Conservation (phyloP, 2,329 filamentous ascomycete species). For the Cladosporium sp. region DNA sequence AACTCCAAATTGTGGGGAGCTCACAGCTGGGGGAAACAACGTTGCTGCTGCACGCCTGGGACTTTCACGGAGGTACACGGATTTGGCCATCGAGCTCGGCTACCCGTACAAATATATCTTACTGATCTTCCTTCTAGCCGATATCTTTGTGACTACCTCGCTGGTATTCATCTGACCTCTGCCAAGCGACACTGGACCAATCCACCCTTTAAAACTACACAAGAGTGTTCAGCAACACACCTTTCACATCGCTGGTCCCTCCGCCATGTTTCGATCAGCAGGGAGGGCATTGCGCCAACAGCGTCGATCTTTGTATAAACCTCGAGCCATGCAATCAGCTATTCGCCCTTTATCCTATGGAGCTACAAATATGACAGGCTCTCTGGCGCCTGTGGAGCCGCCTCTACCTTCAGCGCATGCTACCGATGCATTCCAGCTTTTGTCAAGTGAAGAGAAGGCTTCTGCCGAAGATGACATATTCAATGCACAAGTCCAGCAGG, state of each 20-base stretch:
- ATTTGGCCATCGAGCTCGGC: background rate
- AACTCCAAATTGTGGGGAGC: no score
- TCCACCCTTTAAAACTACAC: background rate
- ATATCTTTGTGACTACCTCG: background rate
- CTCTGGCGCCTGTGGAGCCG: conserved; percentile 52
- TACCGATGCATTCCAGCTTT: conserved; percentile 79
- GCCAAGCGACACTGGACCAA: background rate
- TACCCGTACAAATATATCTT: background rate
- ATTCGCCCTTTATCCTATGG: conserved; percentile 23
- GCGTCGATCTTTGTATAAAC: conserved; percentile 22
- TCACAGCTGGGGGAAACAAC: no score
- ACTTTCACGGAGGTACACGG: conserved; percentile 7
- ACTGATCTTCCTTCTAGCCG: background rate
- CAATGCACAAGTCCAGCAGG: conserved; percentile 75
- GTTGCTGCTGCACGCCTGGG: background rate
- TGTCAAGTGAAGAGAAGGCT: conserved; percentile 71
- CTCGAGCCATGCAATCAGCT: conserved; percentile 15
- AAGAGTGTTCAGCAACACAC: background rate
- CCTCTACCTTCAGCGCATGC: conserved; percentile 59
- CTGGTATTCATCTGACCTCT: no score
- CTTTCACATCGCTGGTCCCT: background rate
- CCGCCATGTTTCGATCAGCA: conserved; percentile 26
- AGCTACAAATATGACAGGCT: conserved; percentile 44
- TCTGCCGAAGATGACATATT: conserved; percentile 80
- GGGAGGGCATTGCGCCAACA: conserved; percentile 27